Base-by-base conservation (phyloP, 2,329 filamentous ascomycete species). In the Verticillium tricorpus region DNA sequence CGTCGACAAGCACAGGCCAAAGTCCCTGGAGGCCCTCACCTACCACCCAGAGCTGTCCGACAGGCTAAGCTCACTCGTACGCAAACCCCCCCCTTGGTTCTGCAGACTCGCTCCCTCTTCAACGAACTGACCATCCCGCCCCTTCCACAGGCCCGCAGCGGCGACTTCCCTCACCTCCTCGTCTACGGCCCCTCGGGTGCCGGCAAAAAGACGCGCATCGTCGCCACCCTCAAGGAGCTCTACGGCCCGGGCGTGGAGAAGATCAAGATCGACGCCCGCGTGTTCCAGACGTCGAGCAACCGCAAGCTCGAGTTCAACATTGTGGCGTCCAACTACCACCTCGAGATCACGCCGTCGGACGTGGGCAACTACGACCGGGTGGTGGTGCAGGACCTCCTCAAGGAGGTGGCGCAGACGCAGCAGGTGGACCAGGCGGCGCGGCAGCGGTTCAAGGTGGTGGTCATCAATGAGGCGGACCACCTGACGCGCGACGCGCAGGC, bases 271-370 rank as follows among this genome's bases (percentile, higher is more conserved):
- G 95, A 99, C 73, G 92, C 93, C 14, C 91, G 95, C 66, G 90
- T 97, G 63, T 99, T 99, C 80, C 93, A 97, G 77, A 98, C 95
- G 1, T 93, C 88, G 25, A 90, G 89, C 72, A 98, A 97, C 76
- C 92, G 95, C 73, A 99, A 99, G 78, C 89, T 99, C 69, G 95
- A 99, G 78, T 99, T 99, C 85, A 99, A 97, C 79, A 96, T 99
- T 66, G 95, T 99, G 60, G 89, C 93, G 55, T 98, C 94, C 0
- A 88, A 97, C 66, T 99, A 99, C 78, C 95, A 99, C 76, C 89
- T 99, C 69, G 95, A 99, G 76, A 99, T 99, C 72, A 99, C 95
- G 8, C 95, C 95, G 0, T 96, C 92, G 1, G 95, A 99, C 69
- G 95, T 99, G 5, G 95, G 94, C 64, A 96, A 90, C 75, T 97